Conservation (phyloP, 169 alveolate species). For the Plasmodium inui region DNA sequence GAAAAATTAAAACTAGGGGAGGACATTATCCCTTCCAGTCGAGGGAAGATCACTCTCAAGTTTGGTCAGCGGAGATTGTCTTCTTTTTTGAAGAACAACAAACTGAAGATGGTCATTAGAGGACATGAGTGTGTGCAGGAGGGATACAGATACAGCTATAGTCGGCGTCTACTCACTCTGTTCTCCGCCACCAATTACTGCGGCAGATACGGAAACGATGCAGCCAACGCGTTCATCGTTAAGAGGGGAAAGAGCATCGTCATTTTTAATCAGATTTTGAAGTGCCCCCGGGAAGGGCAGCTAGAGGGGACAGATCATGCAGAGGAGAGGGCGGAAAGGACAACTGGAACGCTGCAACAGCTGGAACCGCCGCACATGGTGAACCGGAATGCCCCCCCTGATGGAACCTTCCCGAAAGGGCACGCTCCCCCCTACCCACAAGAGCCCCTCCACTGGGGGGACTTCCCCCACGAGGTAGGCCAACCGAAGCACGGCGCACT, state of each 20-base stretch:
- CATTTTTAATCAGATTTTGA: slow-evolving; percentile 60
- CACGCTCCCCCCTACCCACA: neutral
- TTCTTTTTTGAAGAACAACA: slow-evolving; percentile 86
- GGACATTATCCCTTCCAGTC: slow-evolving; percentile 92
- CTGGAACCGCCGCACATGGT: neutral
- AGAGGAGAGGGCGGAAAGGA: neutral
- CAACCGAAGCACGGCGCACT: neutral
- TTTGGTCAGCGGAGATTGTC: slow-evolving; percentile 94
- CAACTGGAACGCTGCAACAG: neutral
- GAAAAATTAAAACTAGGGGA: slow-evolving; percentile 79
- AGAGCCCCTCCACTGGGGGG: neutral
- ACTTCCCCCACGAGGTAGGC: neutral
- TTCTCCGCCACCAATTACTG: slow-evolving; percentile 95
- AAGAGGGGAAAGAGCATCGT: slow-evolving; percentile 7
- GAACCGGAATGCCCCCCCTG: neutral
- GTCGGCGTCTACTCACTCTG: slow-evolving; percentile 91
- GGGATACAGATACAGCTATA: slow-evolving; percentile 94
- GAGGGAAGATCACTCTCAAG: slow-evolving; percentile 94
- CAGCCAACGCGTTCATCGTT: slow-evolving; percentile 51
- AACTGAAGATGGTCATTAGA: slow-evolving; percentile 88
- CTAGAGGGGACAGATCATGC: neutral
- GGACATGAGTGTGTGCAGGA: slow-evolving; percentile 97
- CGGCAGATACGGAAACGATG: slow-evolving; percentile 91
- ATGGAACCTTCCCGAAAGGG: neutral
- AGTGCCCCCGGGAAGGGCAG: neutral